These are phyloP conservation scores for Leccinum pallidistipes DNA, from an alignment of 1,284 basidiomycete species.

Conservation along the genomic window DNA sequence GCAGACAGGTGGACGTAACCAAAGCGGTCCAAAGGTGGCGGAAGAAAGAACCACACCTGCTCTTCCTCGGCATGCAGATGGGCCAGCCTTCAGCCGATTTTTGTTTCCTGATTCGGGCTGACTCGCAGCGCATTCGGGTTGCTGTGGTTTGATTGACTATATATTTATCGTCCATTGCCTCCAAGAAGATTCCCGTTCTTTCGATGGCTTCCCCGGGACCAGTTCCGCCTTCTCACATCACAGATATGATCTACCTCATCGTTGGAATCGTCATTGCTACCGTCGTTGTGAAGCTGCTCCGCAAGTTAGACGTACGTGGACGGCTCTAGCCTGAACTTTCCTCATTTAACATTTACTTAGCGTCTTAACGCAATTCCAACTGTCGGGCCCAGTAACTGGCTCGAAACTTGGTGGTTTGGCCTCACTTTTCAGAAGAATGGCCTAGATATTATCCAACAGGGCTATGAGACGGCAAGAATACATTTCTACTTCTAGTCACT, in stretches of 20 bases:
- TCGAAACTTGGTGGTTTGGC: slow-evolving; percentile 19
- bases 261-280: background rate
- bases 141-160: too few species aligned
- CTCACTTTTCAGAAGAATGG: slow-evolving; percentile 8
- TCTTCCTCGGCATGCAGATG: too few species aligned
- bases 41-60: background rate
- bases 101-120: too few species aligned
- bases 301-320: slow-evolving; percentile 2
- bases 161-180: too few species aligned
- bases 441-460: slow-evolving; percentile 20
- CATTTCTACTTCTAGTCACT: background rate
- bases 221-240: too few species aligned
- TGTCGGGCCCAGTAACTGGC: slow-evolving; percentile 18
- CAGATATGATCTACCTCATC: background rate
- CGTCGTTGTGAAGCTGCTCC: slow-evolving; percentile 1
- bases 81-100: too few species aligned
- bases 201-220: too few species aligned
- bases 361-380: slow-evolving; percentile 22
- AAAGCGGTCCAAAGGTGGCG: too few species aligned
- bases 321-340: background rate
- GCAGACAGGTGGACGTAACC: too few species aligned
- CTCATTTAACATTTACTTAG: slow-evolving; percentile 6
- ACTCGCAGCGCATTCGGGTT: too few species aligned
- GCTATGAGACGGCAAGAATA: slow-evolving; percentile 19
- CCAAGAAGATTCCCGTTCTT: too few species aligned